Evolutionary conservation across 148 eudicot genomes (phyloP), one percentile per base, ranked within the genome.

Genomic region (Talinum fruticosum): DNA sequence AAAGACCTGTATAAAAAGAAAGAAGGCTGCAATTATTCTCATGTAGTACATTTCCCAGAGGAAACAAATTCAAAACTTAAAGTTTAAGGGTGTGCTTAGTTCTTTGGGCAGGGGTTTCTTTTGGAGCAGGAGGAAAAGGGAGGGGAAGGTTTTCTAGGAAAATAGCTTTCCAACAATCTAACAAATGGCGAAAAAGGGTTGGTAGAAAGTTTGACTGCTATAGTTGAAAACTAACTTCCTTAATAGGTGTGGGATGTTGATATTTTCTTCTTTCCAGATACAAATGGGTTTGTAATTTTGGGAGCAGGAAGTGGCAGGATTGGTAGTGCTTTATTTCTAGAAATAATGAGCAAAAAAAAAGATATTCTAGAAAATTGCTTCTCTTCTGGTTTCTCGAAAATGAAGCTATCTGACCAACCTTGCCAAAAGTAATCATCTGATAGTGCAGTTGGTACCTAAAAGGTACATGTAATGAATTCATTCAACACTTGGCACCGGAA

Each of bases 361-460:
- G 64, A 57, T 19, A 1, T 23, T n/a, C 6, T 23, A 57, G 26
- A 57, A 47, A 47, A 15, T 12, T 47, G 45, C 16, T 3, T 47
- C 16, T 19, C 53, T 47, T 47, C 53, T 10, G 53, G 18, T 57
- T 33, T 66, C 24, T 66, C 10, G 35, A 33, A 32, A 29, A 44
- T 47, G 23, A 15, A 29, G 61, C 14, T 51, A 21, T 32, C 6
- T n/a, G 64, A 57, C 28, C 23, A 21, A 86, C 88, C 88, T 86
- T 86, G 44, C 88, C 88, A 69, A 86, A 81, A 21, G 88, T 86
- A 45, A 86, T 86, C 84, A 86, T 83, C 13, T 80, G 86, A 78
- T 79, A 86, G 69, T 86, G 88, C 21, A 86, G 76, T 71, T 83
- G 82, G 37, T 86, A 86, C 84, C 88, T 83, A 64, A 36, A 73